phyloP scores from a whole-genome alignment of 2,329 filamentous ascomycete species.

The Aspergillus tubingensis region DNA sequence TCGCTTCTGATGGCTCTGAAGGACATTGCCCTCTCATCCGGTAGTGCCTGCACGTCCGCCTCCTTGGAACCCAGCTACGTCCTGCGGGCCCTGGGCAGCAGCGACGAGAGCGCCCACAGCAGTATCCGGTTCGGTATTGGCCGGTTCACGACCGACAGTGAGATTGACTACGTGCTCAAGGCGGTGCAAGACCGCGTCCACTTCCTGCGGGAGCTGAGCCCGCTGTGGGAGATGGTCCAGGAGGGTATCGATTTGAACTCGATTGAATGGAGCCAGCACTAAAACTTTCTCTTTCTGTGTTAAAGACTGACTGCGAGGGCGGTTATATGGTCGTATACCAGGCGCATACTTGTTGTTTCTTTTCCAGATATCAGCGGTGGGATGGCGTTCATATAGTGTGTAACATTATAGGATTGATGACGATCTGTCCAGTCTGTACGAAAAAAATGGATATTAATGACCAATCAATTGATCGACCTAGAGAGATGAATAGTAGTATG shows the following conservation, averaged over 20 bases:
- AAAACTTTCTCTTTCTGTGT: conserved; percentile 16
- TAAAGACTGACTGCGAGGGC: conserved; percentile 10
- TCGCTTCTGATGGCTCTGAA: conserved; percentile 97
- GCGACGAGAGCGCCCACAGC: conserved; percentile 95
- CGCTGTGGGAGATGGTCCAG: conserved; percentile 96
- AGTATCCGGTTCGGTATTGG: conserved; percentile 98
- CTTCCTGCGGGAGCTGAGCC: conserved; percentile 91
- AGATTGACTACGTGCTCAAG: conserved; percentile 97
- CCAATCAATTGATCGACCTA: neutral
- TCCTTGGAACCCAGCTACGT: conserved; percentile 97
- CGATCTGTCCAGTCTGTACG: conserved; percentile 20
- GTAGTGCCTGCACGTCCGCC: conserved; percentile 94
- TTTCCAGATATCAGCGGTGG: conserved; percentile 21
- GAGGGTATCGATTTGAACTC: conserved; percentile 94
- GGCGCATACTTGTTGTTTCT: conserved; percentile 15
- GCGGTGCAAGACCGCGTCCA: conserved; percentile 87
- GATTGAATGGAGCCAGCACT: conserved; percentile 96
- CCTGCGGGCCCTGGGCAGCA: conserved; percentile 88
- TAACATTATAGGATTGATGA: conserved; percentile 23
- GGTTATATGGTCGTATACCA: conserved; percentile 8
- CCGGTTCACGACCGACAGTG: conserved; percentile 88
- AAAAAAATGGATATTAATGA: conserved; percentile 18
- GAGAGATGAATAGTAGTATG: too few relatives aligned
- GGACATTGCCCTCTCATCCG: conserved; percentile 94
- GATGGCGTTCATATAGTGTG: conserved; percentile 30